Percentiles rank a stretch among this genome's conserved stretches.
These are phyloP conservation scores for Pythium myriotylum DNA, from an alignment of 352 stramenopile genomes.

Conservation along the genomic window DNA sequence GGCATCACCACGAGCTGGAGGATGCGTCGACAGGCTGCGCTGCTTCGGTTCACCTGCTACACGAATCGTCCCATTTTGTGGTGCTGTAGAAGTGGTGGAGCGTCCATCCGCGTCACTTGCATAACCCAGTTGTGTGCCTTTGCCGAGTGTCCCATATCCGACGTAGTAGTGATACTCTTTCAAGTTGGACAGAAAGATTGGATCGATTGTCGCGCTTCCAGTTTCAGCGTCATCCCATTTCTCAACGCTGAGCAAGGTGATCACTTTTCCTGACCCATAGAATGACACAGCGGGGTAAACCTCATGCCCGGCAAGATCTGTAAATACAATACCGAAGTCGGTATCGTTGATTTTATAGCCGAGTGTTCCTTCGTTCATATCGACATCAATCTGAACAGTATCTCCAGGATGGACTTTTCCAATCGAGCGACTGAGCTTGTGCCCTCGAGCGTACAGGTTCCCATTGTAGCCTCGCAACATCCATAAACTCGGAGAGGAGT, in stretches of 20 bases:
- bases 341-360: conserved; percentile 91
- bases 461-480: conserved; percentile 93
- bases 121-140: conserved; percentile 78
- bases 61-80: conserved; percentile 41
- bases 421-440: conserved; percentile 85
- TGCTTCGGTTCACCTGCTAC: conserved; percentile 69
- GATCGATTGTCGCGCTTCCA: conserved; percentile 41
- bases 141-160: conserved; percentile 79
- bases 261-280: conserved; percentile 89
- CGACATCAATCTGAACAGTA: conserved; percentile 85
- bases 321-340: conserved; percentile 88
- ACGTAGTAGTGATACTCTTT: conserved; percentile 80
- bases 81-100: conserved; percentile 11
- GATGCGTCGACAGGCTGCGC: conserved; percentile 79
- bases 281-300: conserved; percentile 88
- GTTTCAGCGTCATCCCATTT: conserved; percentile 72
- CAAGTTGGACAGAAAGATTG: conserved; percentile 73
- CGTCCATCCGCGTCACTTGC: conserved; percentile 42
- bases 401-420: conserved; percentile 90
- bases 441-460: conserved; percentile 88
- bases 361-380: conserved; percentile 87
- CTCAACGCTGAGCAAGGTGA: conserved; percentile 73
- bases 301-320: conserved; percentile 77
- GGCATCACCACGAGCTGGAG: conserved; percentile 64
- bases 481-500: conserved; percentile 90